Evolutionary conservation across 768 basidiomycete genomes (phyloP), one percentile per base, ranked within the genome.

Genomic region (Lentinus tigrinus): DNA sequence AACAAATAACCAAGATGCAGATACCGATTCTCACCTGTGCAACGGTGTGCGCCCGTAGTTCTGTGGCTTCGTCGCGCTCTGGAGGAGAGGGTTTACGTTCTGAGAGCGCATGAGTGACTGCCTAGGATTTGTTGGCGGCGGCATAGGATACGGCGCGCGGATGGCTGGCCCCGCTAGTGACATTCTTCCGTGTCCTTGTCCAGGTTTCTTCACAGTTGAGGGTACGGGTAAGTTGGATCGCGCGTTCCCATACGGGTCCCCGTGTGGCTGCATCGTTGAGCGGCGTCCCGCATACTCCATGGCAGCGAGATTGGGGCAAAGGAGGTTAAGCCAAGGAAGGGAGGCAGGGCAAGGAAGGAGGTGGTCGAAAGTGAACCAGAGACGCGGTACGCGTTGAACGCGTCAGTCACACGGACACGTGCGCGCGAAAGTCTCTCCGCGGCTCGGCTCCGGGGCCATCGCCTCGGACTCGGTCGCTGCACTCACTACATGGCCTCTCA

Each of bases 131-230:
- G 82, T 78, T 2, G 68, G 67, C 1, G 71, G 71, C 2, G 62
- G 65, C 38, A 65, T 66, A 26, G 76, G 72, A 46, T 81, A 81
- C 28, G 81, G 84, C 3, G 80, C 77, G 47, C 89, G 84, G 26
- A 82, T 70, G n/a, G 87, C 84, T 34, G 89, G 85, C 8, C 90
- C 88, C n/a, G 87, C 86, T 34, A 91, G 74, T 39, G 89, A 92
- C 81, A 88, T 82, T 28, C 83, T 76, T 58, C 79, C 81, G n/a
- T 74, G 74, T 50, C 56, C 53, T 39, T 77, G 69, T 23, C 78
- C 69, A 10, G 81, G 79, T 69, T 90, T 93, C 78, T 92, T 93
- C 58, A 82, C 71, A 0, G 89, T 87, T 0, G 91, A 82, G 4
- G 80, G 90, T 52, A 91, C 70, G 0, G 92, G 91, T 14, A 94